phyloP scores from a whole-genome alignment of 2,329 filamentous ascomycete genomes.

The Colletotrichum sp. region DNA sequence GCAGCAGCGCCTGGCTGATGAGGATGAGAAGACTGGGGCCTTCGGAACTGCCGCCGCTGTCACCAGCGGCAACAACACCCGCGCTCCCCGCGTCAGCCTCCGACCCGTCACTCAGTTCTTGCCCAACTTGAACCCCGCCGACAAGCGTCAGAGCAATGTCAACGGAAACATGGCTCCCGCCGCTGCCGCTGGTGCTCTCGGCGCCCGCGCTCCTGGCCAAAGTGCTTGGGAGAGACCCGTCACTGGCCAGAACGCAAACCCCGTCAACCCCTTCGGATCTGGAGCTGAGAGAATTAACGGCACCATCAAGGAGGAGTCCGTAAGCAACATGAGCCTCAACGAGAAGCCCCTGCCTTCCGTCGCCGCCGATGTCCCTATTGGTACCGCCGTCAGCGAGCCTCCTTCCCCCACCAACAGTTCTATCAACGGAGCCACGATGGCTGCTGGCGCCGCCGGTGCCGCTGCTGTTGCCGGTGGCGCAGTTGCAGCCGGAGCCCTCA shows the following conservation, averaged over 20 bases:
- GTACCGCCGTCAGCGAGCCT: not conserved
- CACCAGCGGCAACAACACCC: constrained; percentile 42
- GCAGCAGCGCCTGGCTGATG: constrained; percentile 46
- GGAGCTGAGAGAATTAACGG: constrained; percentile 57
- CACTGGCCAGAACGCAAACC: constrained; percentile 52
- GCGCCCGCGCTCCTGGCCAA: constrained; percentile 32
- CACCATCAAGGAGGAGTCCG: constrained; percentile 42
- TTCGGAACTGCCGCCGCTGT: constrained; percentile 34
- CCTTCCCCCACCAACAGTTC: not conserved
- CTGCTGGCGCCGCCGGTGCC: constrained; percentile 23
- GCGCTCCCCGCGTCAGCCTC: constrained; percentile 83
- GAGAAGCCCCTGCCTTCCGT: constrained; percentile 25
- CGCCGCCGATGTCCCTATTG: constrained; percentile 11
- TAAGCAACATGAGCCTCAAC: constrained; percentile 40
- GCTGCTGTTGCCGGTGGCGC: constrained; percentile 39
- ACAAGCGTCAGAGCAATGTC: constrained; percentile 54
- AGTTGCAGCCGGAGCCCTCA: constrained; percentile 41
- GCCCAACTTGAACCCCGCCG: constrained; percentile 61
- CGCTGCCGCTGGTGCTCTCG: constrained; percentile 30
- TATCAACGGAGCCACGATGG: constrained; percentile 39
- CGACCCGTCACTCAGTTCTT: constrained; percentile 86
- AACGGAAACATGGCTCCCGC: constrained; percentile 37
- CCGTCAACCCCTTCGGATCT: constrained; percentile 75
- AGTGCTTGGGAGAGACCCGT: constrained; percentile 55
- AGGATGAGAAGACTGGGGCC: constrained; percentile 69